Evolutionary conservation across 177 flowering plant species (phyloP).

Genomic region (Vitis hybrid): DNA sequence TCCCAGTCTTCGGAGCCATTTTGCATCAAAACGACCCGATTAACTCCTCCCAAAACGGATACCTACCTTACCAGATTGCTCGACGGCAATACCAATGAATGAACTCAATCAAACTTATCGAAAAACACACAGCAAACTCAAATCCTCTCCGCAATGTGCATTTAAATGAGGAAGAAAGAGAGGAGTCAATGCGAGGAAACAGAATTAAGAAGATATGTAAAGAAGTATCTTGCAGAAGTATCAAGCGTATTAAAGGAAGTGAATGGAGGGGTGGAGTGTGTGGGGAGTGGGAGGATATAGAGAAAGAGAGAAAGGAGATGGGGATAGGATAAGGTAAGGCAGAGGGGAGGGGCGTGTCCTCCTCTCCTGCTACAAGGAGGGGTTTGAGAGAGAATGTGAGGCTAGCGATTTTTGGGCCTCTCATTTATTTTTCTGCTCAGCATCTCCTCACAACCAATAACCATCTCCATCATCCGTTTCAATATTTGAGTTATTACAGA

Average conservation of each 20-base stretch:
- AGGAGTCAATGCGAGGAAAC: not conserved
- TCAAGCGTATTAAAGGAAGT: not conserved
- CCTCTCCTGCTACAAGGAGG: too few relatives aligned
- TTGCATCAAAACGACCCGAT: slow-evolving; percentile 8
- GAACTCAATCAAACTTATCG: slow-evolving; percentile 15
- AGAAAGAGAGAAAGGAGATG: slow-evolving; percentile 10
- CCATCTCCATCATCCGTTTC: not conserved
- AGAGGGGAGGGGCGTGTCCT: not conserved
- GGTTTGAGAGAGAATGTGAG: slow-evolving; percentile 20
- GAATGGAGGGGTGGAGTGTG: not conserved
- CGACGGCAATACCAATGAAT: slow-evolving; percentile 3
- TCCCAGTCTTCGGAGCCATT: slow-evolving; percentile 93
- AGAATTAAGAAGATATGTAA: too few relatives aligned
- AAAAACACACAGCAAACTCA: not conserved
- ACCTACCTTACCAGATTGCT: not conserved
- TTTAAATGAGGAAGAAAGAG: not conserved
- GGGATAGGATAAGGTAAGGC: slow-evolving; percentile 64
- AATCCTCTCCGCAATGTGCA: not conserved
- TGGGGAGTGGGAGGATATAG: not conserved
- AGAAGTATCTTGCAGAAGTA: too few relatives aligned
- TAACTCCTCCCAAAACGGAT: not conserved
- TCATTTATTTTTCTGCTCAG: slow-evolving; percentile 30
- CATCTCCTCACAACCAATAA: too few relatives aligned
- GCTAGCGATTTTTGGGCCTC: slow-evolving; percentile 58
- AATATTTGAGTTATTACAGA: too few relatives aligned